Percentiles rank a stretch among this genome's conserved stretches.
phyloP scores from a whole-genome alignment of 192 early-diverging fungal species.

The Entomortierella parvispora region DNA sequence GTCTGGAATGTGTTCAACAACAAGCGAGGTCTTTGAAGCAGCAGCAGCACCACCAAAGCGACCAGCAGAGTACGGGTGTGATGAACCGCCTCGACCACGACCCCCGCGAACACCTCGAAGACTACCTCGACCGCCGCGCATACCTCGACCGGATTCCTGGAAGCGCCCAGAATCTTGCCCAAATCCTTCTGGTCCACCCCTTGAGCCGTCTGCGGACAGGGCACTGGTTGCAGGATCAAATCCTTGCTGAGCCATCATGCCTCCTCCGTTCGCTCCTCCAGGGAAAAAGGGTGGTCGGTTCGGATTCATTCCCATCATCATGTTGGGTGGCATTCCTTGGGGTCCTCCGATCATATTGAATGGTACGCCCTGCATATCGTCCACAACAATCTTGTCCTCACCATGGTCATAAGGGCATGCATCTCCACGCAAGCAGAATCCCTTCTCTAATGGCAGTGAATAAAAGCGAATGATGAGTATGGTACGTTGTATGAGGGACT shows the following conservation, averaged over 20 bases:
- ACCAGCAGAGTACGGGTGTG: conserved; percentile 45
- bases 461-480: background rate
- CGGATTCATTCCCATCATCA: conserved; percentile 40
- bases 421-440: conserved; percentile 85
- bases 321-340: conserved; percentile 44
- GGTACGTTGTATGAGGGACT: background rate
- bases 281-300: conserved; percentile 58
- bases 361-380: conserved; percentile 55
- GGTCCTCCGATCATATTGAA: conserved; percentile 51
- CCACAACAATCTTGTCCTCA: conserved; percentile 73
- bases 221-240: conserved; percentile 64
- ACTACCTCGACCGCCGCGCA: conserved; percentile 22
- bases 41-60: conserved; percentile 36
- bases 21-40: conserved; percentile 62
- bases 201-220: conserved; percentile 18
- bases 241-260: conserved; percentile 30
- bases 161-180: conserved; percentile 10
- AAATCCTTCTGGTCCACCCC: conserved; percentile 6
- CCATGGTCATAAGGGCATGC: conserved; percentile 84
- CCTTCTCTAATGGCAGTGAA: conserved; percentile 68
- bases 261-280: conserved; percentile 34
- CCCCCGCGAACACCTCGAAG: conserved; percentile 60
- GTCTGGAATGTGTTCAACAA: conserved; percentile 81
- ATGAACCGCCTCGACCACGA: conserved; percentile 53
- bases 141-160: conserved; percentile 13